A percentile compares a stretch with the other conserved stretches of the same genome.
phyloP scores from a whole-genome alignment of 2,329 filamentous ascomycete species.

The Leptodontidium sp. region DNA sequence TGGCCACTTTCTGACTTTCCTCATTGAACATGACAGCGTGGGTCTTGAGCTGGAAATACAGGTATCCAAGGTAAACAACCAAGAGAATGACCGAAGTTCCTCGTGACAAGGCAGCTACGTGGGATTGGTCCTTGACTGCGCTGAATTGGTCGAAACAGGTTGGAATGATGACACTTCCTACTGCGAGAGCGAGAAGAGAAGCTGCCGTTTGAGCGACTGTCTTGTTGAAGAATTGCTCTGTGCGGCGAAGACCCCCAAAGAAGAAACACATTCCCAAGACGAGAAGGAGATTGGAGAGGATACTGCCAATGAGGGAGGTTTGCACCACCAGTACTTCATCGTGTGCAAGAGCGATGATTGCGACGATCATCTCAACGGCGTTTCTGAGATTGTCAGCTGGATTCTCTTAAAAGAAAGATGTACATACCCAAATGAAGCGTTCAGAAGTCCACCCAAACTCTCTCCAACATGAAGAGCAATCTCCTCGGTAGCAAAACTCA shows the following conservation, averaged over 20 bases:
- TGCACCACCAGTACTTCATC: constrained; percentile 80
- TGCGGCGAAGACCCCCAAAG: constrained; percentile 72
- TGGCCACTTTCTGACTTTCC: constrained; percentile 79
- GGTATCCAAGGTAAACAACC: constrained; percentile 82
- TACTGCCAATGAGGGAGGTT: constrained; percentile 90
- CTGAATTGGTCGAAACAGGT: constrained; percentile 78
- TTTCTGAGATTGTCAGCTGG: constrained; percentile 60
- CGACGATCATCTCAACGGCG: constrained; percentile 88
- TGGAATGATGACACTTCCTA: constrained; percentile 85
- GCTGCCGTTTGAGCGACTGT: constrained; percentile 91
- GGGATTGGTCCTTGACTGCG: constrained; percentile 42
- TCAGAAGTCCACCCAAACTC: constrained; percentile 86
- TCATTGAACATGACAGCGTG: constrained; percentile 83
- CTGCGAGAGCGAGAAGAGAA: constrained; percentile 70
- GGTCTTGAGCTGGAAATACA: constrained; percentile 91
- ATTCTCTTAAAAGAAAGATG: neutral
- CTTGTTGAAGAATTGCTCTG: constrained; percentile 89
- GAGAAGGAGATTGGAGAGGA: constrained; percentile 88
- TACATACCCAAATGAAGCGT: constrained; percentile 83
- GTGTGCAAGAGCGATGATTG: constrained; percentile 81
- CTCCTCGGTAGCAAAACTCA: constrained; percentile 91
- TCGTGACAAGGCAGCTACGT: constrained; percentile 71
- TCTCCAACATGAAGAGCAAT: constrained; percentile 84
- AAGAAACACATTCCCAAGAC: constrained; percentile 95
- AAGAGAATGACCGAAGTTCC: constrained; percentile 83